Evolutionary conservation across 352 stramenopile species (phyloP).

Genomic region (Pythium monospermum): DNA sequence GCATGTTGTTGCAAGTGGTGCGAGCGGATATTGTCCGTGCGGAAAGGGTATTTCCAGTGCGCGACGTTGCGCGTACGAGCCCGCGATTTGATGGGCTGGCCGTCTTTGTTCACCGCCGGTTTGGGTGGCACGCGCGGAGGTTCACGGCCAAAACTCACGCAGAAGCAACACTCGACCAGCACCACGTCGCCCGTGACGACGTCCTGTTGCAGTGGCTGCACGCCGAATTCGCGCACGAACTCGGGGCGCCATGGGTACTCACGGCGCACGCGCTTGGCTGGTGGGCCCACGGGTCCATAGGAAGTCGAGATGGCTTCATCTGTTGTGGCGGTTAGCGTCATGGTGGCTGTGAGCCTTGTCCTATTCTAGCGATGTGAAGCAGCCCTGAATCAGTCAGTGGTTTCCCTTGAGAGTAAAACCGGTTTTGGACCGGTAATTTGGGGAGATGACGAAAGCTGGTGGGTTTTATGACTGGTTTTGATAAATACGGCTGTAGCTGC

Average conservation of each 20-base stretch:
- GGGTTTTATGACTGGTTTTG: too few relatives aligned
- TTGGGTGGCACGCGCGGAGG: background rate
- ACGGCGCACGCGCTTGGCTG: slow-evolving; percentile 24
- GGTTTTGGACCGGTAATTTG: too few relatives aligned
- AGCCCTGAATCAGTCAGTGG: too few relatives aligned
- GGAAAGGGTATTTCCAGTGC: slow-evolving; percentile 32
- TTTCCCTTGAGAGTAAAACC: too few relatives aligned
- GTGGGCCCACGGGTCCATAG: background rate
- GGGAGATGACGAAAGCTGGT: too few relatives aligned
- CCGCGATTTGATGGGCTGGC: slow-evolving; percentile 19
- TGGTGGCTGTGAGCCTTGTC: too few relatives aligned
- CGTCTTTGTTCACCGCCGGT: slow-evolving; percentile 7
- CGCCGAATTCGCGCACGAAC: slow-evolving; percentile 29
- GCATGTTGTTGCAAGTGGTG: slow-evolving; percentile 35
- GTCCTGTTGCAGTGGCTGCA: slow-evolving; percentile 27
- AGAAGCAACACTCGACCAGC: slow-evolving; percentile 33
- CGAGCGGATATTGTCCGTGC: slow-evolving; percentile 37
- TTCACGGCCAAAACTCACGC: slow-evolving; percentile 34
- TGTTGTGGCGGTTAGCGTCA: too few relatives aligned
- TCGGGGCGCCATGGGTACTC: slow-evolving; percentile 27
- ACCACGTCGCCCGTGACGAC: slow-evolving; percentile 26
- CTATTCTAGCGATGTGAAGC: too few relatives aligned
- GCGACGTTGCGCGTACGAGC: slow-evolving; percentile 30
- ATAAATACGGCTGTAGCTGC: too few relatives aligned
- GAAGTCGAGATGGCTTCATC: background rate